Percentiles rank a stretch among this genome's conserved stretches.
phyloP scores from a whole-genome alignment of 148 eudicot species.

The Vaccinium macrocarpon region DNA sequence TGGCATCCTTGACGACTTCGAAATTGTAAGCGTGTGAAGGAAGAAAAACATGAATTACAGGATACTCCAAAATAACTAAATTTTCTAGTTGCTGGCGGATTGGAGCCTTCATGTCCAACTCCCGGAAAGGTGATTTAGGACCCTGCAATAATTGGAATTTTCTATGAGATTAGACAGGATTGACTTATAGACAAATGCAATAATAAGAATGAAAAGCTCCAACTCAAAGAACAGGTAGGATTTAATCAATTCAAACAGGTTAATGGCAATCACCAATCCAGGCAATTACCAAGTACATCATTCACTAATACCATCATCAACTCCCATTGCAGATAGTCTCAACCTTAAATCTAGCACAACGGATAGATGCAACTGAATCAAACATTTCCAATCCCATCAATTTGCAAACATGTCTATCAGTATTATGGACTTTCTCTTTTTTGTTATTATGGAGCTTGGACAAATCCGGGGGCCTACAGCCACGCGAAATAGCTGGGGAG shows the following conservation, averaged over 20 bases:
- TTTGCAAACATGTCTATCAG: background rate
- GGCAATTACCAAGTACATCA: background rate
- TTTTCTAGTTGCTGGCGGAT: constrained; percentile 57
- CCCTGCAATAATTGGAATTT: constrained; percentile 40
- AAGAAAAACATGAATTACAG: constrained; percentile 69
- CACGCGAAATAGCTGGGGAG: background rate
- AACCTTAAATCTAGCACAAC: background rate
- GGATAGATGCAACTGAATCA: background rate
- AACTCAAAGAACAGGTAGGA: background rate
- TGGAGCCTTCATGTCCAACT: constrained; percentile 62
- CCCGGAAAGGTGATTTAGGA: constrained; percentile 53
- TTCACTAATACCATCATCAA: background rate
- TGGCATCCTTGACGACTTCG: constrained; percentile 50
- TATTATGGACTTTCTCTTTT: too few species aligned
- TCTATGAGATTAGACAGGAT: background rate
- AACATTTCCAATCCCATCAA: background rate
- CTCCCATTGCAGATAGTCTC: background rate
- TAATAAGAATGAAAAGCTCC: background rate
- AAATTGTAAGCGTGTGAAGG: constrained; percentile 67
- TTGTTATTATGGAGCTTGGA: background rate
- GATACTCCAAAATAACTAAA: constrained; percentile 71
- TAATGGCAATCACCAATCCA: background rate
- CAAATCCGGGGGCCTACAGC: background rate
- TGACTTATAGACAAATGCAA: background rate
- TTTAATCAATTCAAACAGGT: background rate